Conservation (phyloP, 768 basidiomycete genomes). For the Auriscalpium vulgare region DNA sequence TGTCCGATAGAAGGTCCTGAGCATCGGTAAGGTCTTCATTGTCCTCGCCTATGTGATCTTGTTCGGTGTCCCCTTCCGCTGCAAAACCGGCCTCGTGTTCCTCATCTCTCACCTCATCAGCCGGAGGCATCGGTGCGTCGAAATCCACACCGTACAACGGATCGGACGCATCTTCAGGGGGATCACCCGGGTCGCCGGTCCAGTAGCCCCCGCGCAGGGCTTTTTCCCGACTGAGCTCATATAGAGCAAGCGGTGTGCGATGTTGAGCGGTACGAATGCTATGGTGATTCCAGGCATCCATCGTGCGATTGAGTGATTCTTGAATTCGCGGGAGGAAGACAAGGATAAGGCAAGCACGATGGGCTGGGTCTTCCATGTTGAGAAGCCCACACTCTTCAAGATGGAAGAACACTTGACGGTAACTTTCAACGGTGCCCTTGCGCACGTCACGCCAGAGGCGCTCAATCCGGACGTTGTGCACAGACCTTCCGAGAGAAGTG, state of each 20-base stretch:
- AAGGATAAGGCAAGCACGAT: neutral
- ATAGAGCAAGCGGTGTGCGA: neutral
- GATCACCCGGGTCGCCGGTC: neutral
- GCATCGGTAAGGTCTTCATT: neutral
- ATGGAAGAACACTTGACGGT: neutral
- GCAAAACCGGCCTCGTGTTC: neutral
- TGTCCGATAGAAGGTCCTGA: neutral
- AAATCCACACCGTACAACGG: neutral
- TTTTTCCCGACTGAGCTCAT: neutral
- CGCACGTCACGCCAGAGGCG: neutral
- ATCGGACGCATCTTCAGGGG: neutral
- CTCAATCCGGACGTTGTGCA: neutral
- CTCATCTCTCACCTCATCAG: neutral
- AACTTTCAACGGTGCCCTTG: neutral
- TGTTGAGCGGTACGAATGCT: neutral
- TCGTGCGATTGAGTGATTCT: neutral
- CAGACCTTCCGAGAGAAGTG: neutral
- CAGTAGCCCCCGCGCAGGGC: neutral
- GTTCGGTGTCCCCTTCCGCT: neutral
- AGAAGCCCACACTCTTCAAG: neutral
- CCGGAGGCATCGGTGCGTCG: neutral
- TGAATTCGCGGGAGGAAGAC: neutral
- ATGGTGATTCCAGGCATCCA: neutral
- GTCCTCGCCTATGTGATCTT: neutral
- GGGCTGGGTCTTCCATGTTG: neutral